Evolutionary conservation across 1,139 yeast species (phyloP), one percentile per base, ranked within the genome.

Genomic region (Pichia sp.): DNA sequence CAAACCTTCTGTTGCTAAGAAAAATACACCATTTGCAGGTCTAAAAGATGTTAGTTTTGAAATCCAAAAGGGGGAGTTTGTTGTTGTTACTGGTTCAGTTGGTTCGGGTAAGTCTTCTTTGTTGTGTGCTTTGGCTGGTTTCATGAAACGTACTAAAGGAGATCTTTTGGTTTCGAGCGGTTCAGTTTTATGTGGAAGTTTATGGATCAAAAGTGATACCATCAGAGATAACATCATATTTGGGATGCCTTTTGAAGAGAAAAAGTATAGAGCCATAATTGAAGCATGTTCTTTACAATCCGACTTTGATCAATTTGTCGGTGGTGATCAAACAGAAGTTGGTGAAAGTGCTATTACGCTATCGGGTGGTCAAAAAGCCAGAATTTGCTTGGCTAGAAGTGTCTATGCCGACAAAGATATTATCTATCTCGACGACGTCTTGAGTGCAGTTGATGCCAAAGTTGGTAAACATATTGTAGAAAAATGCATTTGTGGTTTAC

Each of bases 351-450:
- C 96, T 60, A 85, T 89, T 57, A 88, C 95, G 0, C 71, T 89
- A 45, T 87, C 96, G 10, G 97, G 97, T 53, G 97, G 97, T 43
- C 97, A 89, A 68, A 90, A 89, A 70, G 95, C 96, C 0, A 77
- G 96, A 64, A 78, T 87, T 56, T 83, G 83, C 60, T 72, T 89
- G 54, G 96, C 96, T 1, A 77, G 96, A 62, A 87, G 95, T 7
- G 89, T 86, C 4, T 89, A 89, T 66, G 82, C 85, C 42, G 73
- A 80, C 52, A 72, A 76, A 30, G 90, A 85, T 55, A 81, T 86
- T 42, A 71, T 87, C 22, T 67, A 89, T 48, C 70, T 89, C 55
- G 96, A 89, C 64, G 96, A 89, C 67, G 93, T 88, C 13, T 72
- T 89, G 53, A 82, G 90, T 70, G 96, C 96, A 4, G 96, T 89